Evolutionary conservation across 106 monocot species (phyloP).

Genomic region (Platanthera guangdongensis): DNA sequence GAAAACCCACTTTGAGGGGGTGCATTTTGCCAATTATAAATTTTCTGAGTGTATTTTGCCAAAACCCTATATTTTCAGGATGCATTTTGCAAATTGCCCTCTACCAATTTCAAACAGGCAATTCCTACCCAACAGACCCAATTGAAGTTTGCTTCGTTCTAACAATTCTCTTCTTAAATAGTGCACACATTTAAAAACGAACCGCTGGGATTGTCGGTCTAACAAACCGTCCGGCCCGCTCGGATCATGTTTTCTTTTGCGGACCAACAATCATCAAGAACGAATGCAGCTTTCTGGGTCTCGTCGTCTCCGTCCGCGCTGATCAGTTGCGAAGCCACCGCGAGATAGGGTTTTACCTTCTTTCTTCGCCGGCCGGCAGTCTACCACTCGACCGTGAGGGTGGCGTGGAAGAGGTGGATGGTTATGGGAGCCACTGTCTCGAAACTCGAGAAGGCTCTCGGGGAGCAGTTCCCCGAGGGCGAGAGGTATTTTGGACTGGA

Average conservation of each 20-base stretch:
- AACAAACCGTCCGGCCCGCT: neutral
- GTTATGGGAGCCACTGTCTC: slow-evolving; percentile 67
- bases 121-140: too few relatives aligned
- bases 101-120: too few relatives aligned
- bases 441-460: slow-evolving; percentile 74
- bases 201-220: neutral
- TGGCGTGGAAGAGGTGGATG: slow-evolving; percentile 23
- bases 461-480: slow-evolving; percentile 77
- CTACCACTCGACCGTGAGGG: neutral
- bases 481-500: slow-evolving; percentile 78
- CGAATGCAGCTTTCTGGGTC: neutral
- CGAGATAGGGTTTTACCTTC: neutral
- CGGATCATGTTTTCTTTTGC: neutral
- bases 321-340: neutral
- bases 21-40: too few relatives aligned
- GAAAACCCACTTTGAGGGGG: too few relatives aligned
- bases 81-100: too few relatives aligned
- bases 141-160: too few relatives aligned
- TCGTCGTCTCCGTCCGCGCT: slow-evolving; percentile 4
- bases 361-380: neutral
- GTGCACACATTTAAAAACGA: too few relatives aligned
- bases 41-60: too few relatives aligned
- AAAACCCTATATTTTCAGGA: too few relatives aligned
- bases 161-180: too few relatives aligned
- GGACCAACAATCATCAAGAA: neutral